phyloP scores from a whole-genome alignment of 2,329 filamentous ascomycete species.

The Ceratocystis cacaofunesta region DNA sequence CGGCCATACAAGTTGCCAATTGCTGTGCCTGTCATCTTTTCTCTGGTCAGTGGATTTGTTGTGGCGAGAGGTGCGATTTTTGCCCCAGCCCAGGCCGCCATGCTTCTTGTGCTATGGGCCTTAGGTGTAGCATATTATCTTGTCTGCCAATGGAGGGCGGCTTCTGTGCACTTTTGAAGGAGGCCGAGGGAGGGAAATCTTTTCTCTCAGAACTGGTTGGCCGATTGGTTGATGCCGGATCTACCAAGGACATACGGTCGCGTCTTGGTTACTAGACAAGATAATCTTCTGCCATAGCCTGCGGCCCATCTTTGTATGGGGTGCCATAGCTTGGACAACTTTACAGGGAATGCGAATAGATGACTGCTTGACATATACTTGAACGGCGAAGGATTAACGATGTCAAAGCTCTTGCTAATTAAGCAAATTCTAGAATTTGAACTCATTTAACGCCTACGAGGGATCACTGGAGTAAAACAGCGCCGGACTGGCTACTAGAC shows the following conservation, averaged over 20 bases:
- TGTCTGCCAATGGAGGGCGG: constrained; percentile 28
- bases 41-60: constrained; percentile 44
- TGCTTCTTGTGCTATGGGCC: constrained; percentile 37
- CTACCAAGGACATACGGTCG: too few species aligned
- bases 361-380: not conserved
- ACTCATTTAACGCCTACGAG: not conserved
- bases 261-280: not conserved
- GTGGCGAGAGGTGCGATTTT: constrained; percentile 44
- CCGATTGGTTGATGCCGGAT: too few species aligned
- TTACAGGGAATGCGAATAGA: too few species aligned
- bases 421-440: not conserved
- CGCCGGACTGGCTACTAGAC: not conserved
- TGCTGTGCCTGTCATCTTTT: constrained; percentile 37
- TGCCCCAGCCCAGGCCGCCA: constrained; percentile 37
- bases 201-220: not conserved
- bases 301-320: too few species aligned
- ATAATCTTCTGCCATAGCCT: not conserved
- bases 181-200: not conserved
- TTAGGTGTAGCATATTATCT: constrained; percentile 25
- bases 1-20: constrained; percentile 42
- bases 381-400: not conserved
- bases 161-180: not conserved
- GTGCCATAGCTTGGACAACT: too few species aligned
- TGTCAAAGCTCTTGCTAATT: not conserved
- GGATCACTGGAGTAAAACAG: not conserved